Evolutionary conservation across 176 grass and related monocot species (phyloP), one percentile per base, ranked within the genome.

Genomic region (Triticum turgidum): DNA sequence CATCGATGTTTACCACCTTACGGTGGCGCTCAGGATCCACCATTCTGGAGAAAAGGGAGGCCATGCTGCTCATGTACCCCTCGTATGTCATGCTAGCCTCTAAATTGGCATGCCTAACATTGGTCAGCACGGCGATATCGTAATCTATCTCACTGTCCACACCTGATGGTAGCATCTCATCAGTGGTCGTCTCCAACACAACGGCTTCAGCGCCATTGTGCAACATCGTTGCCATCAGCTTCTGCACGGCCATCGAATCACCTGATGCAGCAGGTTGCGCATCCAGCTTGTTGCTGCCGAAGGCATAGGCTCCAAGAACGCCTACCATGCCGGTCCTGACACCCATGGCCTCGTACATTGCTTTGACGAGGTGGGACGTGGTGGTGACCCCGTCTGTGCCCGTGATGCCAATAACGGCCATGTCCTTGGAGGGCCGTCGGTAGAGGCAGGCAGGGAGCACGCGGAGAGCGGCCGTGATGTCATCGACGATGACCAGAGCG

Each of bases 1-100:
- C 96, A 82, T 98, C 96, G 62, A 94, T 94, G 76, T 98, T 98
- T 58, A 98, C 93, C 30, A 98, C 88, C 80, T 98, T 98, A 62
- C 93, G 85, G 63, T 98, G 96, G 32, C 86, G 90, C 85, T 90
- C 90, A 37, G 96, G 96, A 12, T 95, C 90, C 45, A 95, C 90
- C 96, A 98, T 98, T 89, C 84, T 94, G 9, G 90, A 74, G 83
- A 98, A 98, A 39, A 95, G 66, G 73, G 83, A 84, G 0, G 91
- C 90, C 79, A 84, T 89, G 65, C 73, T 89, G 89, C 84, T 91
- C 81, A 91, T 94, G 86, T 95, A 98, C 79, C 94, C 90, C 80
- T 95, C 90, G 5, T 92, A 90, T 5, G 85, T 89, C 68, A 90
- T 89, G 73, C 56, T 59, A 85, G 42, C 86, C 69, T 91, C 91